Base-by-base conservation (phyloP, 768 basidiomycete genomes). In the Rhodotorula sphaerocarpa region DNA sequence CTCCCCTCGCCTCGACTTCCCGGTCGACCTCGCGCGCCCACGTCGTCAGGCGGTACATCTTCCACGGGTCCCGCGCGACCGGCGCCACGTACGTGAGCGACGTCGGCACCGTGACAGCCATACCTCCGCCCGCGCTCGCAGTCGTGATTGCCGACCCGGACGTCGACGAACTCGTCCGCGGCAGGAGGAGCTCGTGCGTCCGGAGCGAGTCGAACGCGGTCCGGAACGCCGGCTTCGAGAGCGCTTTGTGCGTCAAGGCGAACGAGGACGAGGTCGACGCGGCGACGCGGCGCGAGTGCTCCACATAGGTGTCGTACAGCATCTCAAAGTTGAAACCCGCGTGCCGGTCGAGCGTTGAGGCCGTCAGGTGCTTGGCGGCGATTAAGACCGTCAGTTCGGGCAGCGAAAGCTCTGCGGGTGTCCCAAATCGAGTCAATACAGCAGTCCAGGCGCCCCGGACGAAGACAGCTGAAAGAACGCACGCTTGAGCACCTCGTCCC, bases 281-380 rank as follows among this genome's bases (percentile, higher is more conserved):
- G 51, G 43, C 18, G 50, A 47, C 50, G 31, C 70, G 47, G 33
- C 58, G 57, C 30, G 52, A 39, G 56, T 71, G 70, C 34, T 63
- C 25, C 7, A 50, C 9, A 67, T 79, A 79, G 53, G 74, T 72
- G 55, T 88, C 87, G 65, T 86, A 80, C 12, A 93, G 80, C 84
- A 92, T 90, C 70, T 92, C 89, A 72, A 97, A 93, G 34, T 88
- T 96, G 75, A 95, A 84, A 20, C 77, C 77, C 25, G 86, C 79
- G 62, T 90, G 85, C 0, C 91, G 91, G 10, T 83, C 82, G 15
- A 84, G 84, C 23, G 63, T 65, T 21, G 63, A 59, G 12, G 58
- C 15, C 30, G 83, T 77, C 7, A 83, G 79, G 72, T 95, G 92
- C 71, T 84, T 80, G 20, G 84, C 80, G n/a, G 91, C 86, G 62